Evolutionary conservation across 306 rosid species (phyloP).

Genomic region (Boehmeria nivea): DNA sequence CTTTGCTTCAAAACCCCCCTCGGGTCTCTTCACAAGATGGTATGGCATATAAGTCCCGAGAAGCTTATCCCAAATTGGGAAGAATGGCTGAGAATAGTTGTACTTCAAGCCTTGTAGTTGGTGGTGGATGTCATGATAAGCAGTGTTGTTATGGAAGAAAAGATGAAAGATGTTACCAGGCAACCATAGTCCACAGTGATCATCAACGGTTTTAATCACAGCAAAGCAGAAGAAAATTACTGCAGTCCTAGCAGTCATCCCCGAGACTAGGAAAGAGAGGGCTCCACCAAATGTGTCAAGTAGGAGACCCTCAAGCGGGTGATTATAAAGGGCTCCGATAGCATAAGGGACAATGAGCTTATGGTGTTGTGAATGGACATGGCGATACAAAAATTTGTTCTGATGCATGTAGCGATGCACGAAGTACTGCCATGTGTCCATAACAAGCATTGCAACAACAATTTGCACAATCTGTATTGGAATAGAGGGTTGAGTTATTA

Average conservation of each 20-base stretch:
- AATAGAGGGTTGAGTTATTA: conserved; percentile 48
- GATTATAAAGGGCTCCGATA: conserved; percentile 86
- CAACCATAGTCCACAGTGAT: conserved; percentile 86
- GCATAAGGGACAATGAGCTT: conserved; percentile 79
- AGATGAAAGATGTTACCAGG: conserved; percentile 76
- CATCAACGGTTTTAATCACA: conserved; percentile 71
- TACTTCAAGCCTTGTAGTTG: conserved; percentile 80
- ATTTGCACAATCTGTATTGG: conserved; percentile 50
- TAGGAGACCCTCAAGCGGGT: conserved; percentile 81
- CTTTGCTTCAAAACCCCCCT: conserved; percentile 72
- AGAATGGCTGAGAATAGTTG: conserved; percentile 88
- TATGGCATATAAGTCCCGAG: conserved; percentile 83
- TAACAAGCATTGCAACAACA: conserved; percentile 65
- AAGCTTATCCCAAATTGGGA: conserved; percentile 77
- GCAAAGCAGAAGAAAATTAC: conserved; percentile 80
- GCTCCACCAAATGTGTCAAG: conserved; percentile 87
- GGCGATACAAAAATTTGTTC: conserved; percentile 77
- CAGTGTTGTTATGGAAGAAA: conserved; percentile 73
- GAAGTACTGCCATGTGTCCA: conserved; percentile 94
- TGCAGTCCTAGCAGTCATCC: conserved; percentile 84
- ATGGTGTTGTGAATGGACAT: conserved; percentile 84
- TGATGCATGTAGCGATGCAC: conserved; percentile 91
- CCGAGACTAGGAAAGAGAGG: conserved; percentile 61
- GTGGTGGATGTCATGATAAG: conserved; percentile 93
- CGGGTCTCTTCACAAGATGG: conserved; percentile 55